Conservation (phyloP, 768 basidiomycete genomes). For the Pisolithus albus region DNA sequence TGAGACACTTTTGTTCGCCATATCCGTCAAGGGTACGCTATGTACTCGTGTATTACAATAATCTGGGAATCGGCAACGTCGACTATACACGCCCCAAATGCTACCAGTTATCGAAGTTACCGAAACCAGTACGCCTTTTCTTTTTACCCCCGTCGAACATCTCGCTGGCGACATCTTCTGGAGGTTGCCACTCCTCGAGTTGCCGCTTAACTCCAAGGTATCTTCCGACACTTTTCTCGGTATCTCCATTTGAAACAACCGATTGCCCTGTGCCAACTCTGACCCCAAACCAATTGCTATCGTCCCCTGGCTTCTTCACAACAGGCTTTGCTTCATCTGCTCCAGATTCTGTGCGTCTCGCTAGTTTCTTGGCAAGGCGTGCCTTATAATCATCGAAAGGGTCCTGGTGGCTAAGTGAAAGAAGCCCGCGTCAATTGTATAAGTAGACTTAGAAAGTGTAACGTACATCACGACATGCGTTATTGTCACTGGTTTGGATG, state of each 20-base stretch:
- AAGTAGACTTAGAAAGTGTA: neutral
- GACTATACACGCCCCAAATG: neutral
- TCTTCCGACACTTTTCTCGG: slow-evolving; percentile 60
- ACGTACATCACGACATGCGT: slow-evolving; percentile 81
- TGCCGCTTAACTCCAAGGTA: slow-evolving; percentile 59
- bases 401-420: slow-evolving; percentile 67
- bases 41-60: neutral
- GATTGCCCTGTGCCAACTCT: slow-evolving; percentile 56
- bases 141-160: slow-evolving; percentile 55
- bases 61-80: neutral
- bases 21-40: slow-evolving; percentile 8
- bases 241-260: slow-evolving; percentile 22
- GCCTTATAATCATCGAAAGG: slow-evolving; percentile 92
- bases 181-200: slow-evolving; percentile 21
- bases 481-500: slow-evolving; percentile 78
- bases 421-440: slow-evolving; percentile 3
- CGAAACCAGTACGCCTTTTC: slow-evolving; percentile 82
- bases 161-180: slow-evolving; percentile 6
- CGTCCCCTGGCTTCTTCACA: slow-evolving; percentile 57
- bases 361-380: slow-evolving; percentile 72
- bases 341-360: slow-evolving; percentile 34
- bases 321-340: slow-evolving; percentile 25
- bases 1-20: slow-evolving; percentile 6
- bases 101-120: slow-evolving; percentile 83
- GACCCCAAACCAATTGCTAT: slow-evolving; percentile 84